These are phyloP conservation scores for Zygoascus sp. DNA, from an alignment of 1,139 yeast species.

Conservation along the genomic window DNA sequence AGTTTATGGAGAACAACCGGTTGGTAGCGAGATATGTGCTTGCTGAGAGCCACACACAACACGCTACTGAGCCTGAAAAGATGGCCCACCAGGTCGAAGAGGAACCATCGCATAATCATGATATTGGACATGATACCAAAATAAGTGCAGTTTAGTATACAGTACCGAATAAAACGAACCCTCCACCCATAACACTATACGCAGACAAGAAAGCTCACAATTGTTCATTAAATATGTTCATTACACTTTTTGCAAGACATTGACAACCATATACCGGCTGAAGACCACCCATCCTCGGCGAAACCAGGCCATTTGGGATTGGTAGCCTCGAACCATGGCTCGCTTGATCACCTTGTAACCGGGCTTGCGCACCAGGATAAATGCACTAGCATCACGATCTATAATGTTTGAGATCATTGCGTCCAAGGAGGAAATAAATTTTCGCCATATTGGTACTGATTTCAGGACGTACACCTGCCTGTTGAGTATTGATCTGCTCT, in stretches of 20 bases:
- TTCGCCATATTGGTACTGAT: slow-evolving; percentile 37
- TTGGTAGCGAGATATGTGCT: too few relatives aligned
- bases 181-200: too few relatives aligned
- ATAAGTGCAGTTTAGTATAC: neutral
- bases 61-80: neutral
- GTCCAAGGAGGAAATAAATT: slow-evolving; percentile 35
- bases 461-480: slow-evolving; percentile 33
- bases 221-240: too few relatives aligned
- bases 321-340: slow-evolving; percentile 81
- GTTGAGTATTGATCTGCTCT: slow-evolving; percentile 18
- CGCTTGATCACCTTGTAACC: slow-evolving; percentile 29
- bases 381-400: slow-evolving; percentile 4
- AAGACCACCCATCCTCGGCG: slow-evolving; percentile 81
- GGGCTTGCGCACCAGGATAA: slow-evolving; percentile 14
- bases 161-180: too few relatives aligned
- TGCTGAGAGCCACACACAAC: too few relatives aligned
- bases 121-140: neutral
- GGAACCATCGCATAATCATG: too few relatives aligned
- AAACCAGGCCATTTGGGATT: slow-evolving; percentile 93
- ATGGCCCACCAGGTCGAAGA: too few relatives aligned
- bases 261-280: slow-evolving; percentile 66
- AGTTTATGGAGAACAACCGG: neutral
- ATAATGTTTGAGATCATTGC: slow-evolving; percentile 23
- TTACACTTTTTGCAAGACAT: slow-evolving; percentile 47
- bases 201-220: too few relatives aligned